These are phyloP conservation scores for Blastocystis sp. DNA, from an alignment of 352 stramenopile genomes.

Conservation along the genomic window DNA sequence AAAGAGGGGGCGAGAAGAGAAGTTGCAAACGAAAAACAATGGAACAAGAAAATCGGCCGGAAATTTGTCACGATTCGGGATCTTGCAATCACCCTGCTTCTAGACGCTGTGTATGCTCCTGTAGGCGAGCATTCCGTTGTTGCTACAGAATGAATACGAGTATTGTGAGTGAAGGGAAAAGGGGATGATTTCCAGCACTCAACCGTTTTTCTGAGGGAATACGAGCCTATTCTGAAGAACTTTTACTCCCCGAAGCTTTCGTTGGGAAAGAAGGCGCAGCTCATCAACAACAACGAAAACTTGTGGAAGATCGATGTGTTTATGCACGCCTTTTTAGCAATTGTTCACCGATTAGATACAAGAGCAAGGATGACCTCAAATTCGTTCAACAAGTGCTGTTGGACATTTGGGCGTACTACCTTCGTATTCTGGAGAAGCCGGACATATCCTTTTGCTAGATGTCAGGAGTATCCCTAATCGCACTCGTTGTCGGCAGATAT, in stretches of 20 bases:
- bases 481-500: slow-evolving; percentile 55
- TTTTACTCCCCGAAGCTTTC: slow-evolving; percentile 45
- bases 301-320: slow-evolving; percentile 61
- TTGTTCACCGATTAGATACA: slow-evolving; percentile 5
- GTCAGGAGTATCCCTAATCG: background rate
- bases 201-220: slow-evolving; percentile 48
- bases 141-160: background rate
- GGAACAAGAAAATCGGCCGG: no score
- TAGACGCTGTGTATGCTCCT: background rate
- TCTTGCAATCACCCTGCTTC: no score
- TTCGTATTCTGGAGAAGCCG: slow-evolving; percentile 48
- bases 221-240: slow-evolving; percentile 61
- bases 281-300: slow-evolving; percentile 57
- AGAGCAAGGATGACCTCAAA: slow-evolving; percentile 55
- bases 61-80: no score
- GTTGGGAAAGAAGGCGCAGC: slow-evolving; percentile 40
- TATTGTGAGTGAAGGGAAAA: slow-evolving; percentile 9
- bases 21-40: no score
- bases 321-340: background rate
- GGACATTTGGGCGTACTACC: slow-evolving; percentile 59
- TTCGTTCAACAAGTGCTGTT: slow-evolving; percentile 56
- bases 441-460: slow-evolving; percentile 41
- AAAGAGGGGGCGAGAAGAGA: no score
- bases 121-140: background rate
- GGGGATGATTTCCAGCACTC: slow-evolving; percentile 24